Base-by-base conservation (phyloP, 2,329 filamentous ascomycete species). In the Westerdykella sp. region DNA sequence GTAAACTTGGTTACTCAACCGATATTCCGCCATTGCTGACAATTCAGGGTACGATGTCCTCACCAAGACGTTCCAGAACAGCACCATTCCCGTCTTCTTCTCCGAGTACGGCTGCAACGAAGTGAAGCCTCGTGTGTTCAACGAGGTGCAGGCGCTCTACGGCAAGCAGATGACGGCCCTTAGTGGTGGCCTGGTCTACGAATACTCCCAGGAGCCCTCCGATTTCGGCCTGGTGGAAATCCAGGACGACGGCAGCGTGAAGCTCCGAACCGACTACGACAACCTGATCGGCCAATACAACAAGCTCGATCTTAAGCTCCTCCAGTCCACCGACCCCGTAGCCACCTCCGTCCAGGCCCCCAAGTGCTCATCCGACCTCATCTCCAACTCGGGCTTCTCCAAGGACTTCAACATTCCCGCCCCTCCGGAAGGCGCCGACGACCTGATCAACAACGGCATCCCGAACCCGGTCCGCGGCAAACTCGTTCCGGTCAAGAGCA, bases 101-200 rank as follows among this genome's bases (percentile, higher is more conserved):
- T 87, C 83, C 50, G 87, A 93, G 62, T 83, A 81, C 56, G 87
- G 87, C 47, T 91, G 87, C 78, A 91, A 89, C 71, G 51, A 60
- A 40, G 52, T 63, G 18, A 72, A 75, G 31, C 79, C 81, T 12
- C 84, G 87, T 54, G 68, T 81, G 55, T 93, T 89, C 70, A 83
- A 84, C 52, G 87, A 93, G 68, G 83, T 88, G 11, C 74, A 72
- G 43, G 73, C 81, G 48, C 80, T 93, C 52, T 91, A 91, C 66
- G 77, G 84, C 44, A 58, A 73, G 32, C 56, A 87, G 50, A 89
- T 91, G 84, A 82, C 73, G 14, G 72, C 80, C 44, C 81, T 91
- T 59, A 83, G 81, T 42, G 87, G 87, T 49, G 86, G 85, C 50
- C 74, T 93, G 37, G 84, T 91, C 37, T 93, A 96, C 73, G 90